Evolutionary conservation across 78 protist genomes (phyloP), one percentile per base, ranked within the genome.

Genomic region (Polysphondylium violaceum): DNA sequence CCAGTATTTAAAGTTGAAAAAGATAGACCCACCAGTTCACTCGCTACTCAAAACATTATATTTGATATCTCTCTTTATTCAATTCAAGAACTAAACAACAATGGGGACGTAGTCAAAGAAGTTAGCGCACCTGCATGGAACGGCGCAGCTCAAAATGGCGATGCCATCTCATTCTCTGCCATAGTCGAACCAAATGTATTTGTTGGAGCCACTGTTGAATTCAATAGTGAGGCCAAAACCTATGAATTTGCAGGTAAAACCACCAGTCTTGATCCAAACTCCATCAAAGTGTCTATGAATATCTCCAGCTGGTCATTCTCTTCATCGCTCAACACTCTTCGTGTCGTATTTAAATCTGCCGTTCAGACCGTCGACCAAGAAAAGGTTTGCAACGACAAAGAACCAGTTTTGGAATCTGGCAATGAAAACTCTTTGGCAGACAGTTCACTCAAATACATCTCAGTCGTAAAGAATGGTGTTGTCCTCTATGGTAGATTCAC

Each of bases 241-340:
- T 44, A 43, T 50, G 61, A 51, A 35, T 79, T 79, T 67, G 89
- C 89, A 27, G 89, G 89, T 6, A 31, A 21, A 2, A 47, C 75
- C 2, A 33, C 11, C 11, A 33, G 35, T 25, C 41, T 68, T 14
- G 68, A 38, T 55, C 51, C 76, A 4, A 71, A 68, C 35, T 38
- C 61, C 17, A 29, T 79, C 19, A 79, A 79, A 68, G 71, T 79
- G 0, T 51, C 89, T 6, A 25, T 79, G 21, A 19, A 33, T n/a
- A 68, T 79, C 21, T 12, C 29, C 3, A 47, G 41, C 19, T 79
- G 89, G 89, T 17, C 23, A 14, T 79, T 55, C 12, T 27, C 19
- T 16, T 79, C 89, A 12, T 65, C 68, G 11, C 33, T 79, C 2
- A 79, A 68, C 33, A 50, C 63, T 17, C 74, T 79, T 4, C 17